phyloP scores from a whole-genome alignment of 768 basidiomycete genomes.

The Suillus americanus region DNA sequence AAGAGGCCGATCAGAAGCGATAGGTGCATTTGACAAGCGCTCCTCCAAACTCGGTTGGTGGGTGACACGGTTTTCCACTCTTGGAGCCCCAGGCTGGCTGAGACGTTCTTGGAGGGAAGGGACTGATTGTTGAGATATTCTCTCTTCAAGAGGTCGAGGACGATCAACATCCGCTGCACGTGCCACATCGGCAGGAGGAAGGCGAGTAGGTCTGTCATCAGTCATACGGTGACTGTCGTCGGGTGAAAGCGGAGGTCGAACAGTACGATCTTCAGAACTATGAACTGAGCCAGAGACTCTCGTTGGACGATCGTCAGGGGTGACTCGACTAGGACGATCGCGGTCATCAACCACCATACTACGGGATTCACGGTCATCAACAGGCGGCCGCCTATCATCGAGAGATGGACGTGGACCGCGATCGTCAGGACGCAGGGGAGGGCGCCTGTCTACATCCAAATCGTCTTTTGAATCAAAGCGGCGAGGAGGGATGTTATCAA shows the following conservation, averaged over 20 bases:
- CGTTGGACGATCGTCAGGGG: conserved; percentile 33
- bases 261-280: conserved; percentile 24
- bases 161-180: conserved; percentile 25
- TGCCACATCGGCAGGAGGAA: conserved; percentile 20
- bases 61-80: conserved; percentile 17
- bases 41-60: conserved; percentile 41
- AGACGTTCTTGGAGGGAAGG: conserved; percentile 40
- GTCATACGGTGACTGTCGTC: conserved; percentile 16
- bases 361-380: conserved; percentile 28
- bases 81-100: conserved; percentile 30
- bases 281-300: conserved; percentile 24
- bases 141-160: conserved; percentile 38
- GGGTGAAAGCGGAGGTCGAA: conserved; percentile 11
- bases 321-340: conserved; percentile 13
- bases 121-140: conserved; percentile 33
- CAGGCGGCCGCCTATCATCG: conserved; percentile 31
- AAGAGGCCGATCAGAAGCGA: conserved; percentile 21
- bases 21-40: conserved; percentile 36
- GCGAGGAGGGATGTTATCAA: conserved; percentile 28
- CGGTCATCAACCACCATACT: conserved; percentile 22
- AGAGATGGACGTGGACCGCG: conserved; percentile 24
- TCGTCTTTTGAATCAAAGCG: conserved; percentile 34
- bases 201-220: conserved; percentile 17
- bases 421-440: conserved; percentile 25
- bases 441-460: conserved; percentile 27